Percentiles rank a stretch among this genome's conserved stretches.
Conservation (phyloP, 768 basidiomycete genomes). For the Kwoniella sp. region DNA sequence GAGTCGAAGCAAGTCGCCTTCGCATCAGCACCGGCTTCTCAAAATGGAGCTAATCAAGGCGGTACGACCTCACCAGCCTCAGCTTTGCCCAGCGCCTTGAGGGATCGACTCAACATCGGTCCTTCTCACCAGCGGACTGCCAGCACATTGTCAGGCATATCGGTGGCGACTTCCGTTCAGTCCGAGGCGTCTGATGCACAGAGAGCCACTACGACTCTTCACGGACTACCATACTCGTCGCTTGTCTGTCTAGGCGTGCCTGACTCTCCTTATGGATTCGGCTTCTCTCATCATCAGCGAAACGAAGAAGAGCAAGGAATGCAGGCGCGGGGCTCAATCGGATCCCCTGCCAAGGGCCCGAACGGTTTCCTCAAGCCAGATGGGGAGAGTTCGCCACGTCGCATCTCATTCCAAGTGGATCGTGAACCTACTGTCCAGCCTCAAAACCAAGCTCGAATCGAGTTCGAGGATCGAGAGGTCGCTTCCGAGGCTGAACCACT, state of each 20-base stretch:
- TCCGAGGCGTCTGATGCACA: conserved; percentile 48
- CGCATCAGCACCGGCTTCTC: conserved; percentile 36
- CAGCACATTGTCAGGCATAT: conserved; percentile 40
- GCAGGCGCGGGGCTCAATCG: conserved; percentile 80
- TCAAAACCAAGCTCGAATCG: conserved; percentile 40
- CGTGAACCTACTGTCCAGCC: conserved; percentile 15
- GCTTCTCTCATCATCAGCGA: conserved; percentile 47
- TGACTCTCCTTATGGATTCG: conserved; percentile 50
- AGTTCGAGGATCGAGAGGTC: conserved; percentile 67
- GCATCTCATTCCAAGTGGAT: conserved; percentile 19
- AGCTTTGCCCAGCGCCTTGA: conserved; percentile 22
- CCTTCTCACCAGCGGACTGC: conserved; percentile 21
- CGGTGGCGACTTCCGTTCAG: conserved; percentile 41
- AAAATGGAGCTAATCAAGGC: conserved; percentile 12
- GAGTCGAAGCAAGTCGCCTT: conserved; percentile 50
- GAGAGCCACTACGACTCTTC: conserved; percentile 52
- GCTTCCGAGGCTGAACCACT: conserved; percentile 69
- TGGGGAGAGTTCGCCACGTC: conserved; percentile 13
- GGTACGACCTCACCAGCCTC: conserved; percentile 23
- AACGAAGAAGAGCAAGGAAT: conserved; percentile 74
- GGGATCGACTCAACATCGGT: conserved; percentile 34
- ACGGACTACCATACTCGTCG: conserved; percentile 65
- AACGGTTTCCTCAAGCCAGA: conserved; percentile 15
- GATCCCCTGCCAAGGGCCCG: conserved; percentile 63
- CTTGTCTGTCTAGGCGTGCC: conserved; percentile 56